Evolutionary conservation across 2,329 filamentous ascomycete genomes (phyloP), one percentile per base, ranked within the genome.

Genomic region (Penicillium sp.): DNA sequence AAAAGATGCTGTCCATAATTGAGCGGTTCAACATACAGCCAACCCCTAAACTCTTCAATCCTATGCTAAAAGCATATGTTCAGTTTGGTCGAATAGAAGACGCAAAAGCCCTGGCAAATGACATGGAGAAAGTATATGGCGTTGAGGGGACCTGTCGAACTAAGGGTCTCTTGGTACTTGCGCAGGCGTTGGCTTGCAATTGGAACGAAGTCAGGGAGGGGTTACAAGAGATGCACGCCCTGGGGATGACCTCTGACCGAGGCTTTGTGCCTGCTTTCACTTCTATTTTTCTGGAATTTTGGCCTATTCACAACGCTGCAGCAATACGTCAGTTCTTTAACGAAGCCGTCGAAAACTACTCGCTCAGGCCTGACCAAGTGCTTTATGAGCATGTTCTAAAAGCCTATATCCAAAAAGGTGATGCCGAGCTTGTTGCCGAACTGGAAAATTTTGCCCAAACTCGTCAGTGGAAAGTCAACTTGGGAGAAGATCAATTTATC

Each of bases 201-300:
- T 77, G 75, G 75, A 62, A 67, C 24, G 69, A 65, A 12, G 75
- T 76, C 9, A 65, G 73, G 47, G 59, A 58, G n/a, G 70, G 67
- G n/a, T 58, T 78, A 48, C 58, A 68, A 43, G 67, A 70, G 46
- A 72, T 77, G 64, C 69, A 74, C 47, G 60, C 65, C 8, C 65
- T 68, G 7, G 66, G 66, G 5, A 57, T 72, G 30, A 70, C 71
- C 12, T 60, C 58, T 16, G 62, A 64, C 53, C 23, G n/a, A 16
- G 64, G 68, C 47, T 75, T 75, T 45, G 50, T 62, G 2, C 63
- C 63, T 5, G 62, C 67, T 21, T 75, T 75, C 48, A 71, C 75
- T 54, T 71, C 71, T 23, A 66, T 76, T 45, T 74, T 75, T 45
- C 60, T 75, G 35, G 73, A 76, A 59, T 76, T 69, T 50, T 75